Conservation (phyloP, 108 stramenopile genomes). For the Discostella pseudostelligera region DNA sequence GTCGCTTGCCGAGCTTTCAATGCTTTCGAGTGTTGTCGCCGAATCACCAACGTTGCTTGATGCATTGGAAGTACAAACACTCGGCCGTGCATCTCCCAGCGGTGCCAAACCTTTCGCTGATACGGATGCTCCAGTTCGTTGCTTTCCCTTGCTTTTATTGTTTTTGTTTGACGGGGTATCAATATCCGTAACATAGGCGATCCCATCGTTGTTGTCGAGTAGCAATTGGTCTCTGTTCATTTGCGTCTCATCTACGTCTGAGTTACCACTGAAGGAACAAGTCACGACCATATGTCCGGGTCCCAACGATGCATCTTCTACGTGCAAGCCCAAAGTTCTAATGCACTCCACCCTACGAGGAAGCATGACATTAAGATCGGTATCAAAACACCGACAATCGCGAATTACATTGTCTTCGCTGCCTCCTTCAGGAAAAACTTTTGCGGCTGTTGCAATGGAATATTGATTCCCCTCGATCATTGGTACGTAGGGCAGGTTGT, state of each 20-base stretch:
- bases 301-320: constrained; percentile 43
- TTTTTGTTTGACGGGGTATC: constrained; percentile 8
- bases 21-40: constrained; percentile 18
- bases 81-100: constrained; percentile 16
- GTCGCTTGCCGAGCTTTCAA: constrained; percentile 22
- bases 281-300: constrained; percentile 51
- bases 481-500: constrained; percentile 38
- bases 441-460: constrained; percentile 28
- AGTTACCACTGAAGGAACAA: constrained; percentile 27
- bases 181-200: neutral
- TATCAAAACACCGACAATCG: constrained; percentile 62
- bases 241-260: constrained; percentile 13
- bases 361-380: constrained; percentile 64
- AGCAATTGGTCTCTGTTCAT: constrained; percentile 1
- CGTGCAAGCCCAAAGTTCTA: constrained; percentile 38
- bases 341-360: constrained; percentile 63
- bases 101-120: constrained; percentile 19
- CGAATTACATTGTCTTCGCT: constrained; percentile 39
- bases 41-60: constrained; percentile 10
- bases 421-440: constrained; percentile 43
- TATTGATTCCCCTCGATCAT: constrained; percentile 42
- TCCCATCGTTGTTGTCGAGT: constrained; percentile 2
- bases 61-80: constrained; percentile 1
- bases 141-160: constrained; percentile 6
- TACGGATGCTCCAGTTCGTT: constrained; percentile 8